Evolutionary conservation across 352 stramenopile genomes (phyloP), one percentile per base, ranked within the genome.

Genomic region (Phytophthora pini): DNA sequence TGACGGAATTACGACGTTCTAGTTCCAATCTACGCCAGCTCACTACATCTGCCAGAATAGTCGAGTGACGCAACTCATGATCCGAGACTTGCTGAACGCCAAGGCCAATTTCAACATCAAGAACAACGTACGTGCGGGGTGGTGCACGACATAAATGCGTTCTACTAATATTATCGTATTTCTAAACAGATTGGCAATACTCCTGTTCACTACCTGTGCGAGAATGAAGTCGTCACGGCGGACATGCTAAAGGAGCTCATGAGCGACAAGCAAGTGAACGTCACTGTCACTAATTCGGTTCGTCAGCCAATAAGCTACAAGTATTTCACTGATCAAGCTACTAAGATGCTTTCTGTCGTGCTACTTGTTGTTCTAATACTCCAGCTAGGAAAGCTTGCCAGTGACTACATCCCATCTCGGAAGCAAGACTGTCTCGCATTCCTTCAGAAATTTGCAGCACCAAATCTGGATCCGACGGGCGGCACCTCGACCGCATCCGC

Each of bases 21-120:
- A 92, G 84, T 95, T 93, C 63, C 75, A 88, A 70, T 78, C 82
- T 31, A 92, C 80, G 3, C 72, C 87, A 53, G 82, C 88, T 36
- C 83, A 95, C 73, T 87, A 81, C 51, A 61, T 95, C 29, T 88
- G 82, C 50, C 84, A 95, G 59, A 91, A 88, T 60, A 82, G 68
- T 36, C 52, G 57, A 0, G 60, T 92, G 17, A 81, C 76, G 0
- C 58, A 74, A 10, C 43, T 65, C 12, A 76, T 88, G 48, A 70
- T 95, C 9, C 45, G 49, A 1, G 39, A 69, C 31, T 72, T 92
- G 56, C 58, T 93, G 10, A 59, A 86, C 34, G 70, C 87, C 64
- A 74, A 82, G 48, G 79, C 77, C n/a, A 77, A 95, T 55, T 84
- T 88, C 22, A 92, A 89, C 55, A 57, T 82, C 46, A 78, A 79